Conservation (phyloP, 2,329 filamentous ascomycete species). For the Hirsutella minnesotensis region DNA sequence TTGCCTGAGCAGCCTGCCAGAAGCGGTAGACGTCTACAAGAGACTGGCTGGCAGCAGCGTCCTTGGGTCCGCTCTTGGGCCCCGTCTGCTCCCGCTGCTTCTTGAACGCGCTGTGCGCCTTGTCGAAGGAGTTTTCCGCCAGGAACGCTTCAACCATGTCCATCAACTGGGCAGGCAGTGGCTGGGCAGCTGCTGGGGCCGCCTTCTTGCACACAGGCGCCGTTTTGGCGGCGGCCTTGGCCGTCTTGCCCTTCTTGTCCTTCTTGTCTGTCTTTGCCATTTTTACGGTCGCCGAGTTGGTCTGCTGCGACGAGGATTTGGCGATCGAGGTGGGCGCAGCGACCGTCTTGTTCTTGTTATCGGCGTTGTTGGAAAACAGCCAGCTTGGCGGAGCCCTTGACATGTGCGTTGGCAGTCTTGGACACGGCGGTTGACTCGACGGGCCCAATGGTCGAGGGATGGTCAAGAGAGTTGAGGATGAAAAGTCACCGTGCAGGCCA, state of each 20-base stretch:
- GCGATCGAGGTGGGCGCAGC: background rate
- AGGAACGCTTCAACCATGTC: slow-evolving; percentile 57
- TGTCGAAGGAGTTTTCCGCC: slow-evolving; percentile 50
- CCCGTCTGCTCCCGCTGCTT: slow-evolving; percentile 46
- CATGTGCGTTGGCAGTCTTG: slow-evolving; percentile 13
- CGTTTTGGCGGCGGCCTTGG: slow-evolving; percentile 17
- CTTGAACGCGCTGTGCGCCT: slow-evolving; percentile 48
- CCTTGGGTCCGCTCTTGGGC: slow-evolving; percentile 31
- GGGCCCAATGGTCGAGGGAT: too few species aligned
- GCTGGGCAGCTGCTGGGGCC: slow-evolving; percentile 16
- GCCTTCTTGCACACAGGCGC: slow-evolving; percentile 10
- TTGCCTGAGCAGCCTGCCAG: slow-evolving; percentile 29
- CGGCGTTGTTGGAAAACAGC: slow-evolving; percentile 30
- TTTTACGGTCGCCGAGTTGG: slow-evolving; percentile 3
- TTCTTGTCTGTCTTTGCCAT: slow-evolving; percentile 22
- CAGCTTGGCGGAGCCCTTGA: slow-evolving; percentile 22
- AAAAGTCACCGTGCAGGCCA: too few species aligned
- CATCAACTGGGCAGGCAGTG: slow-evolving; percentile 51
- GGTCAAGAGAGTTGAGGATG: too few species aligned
- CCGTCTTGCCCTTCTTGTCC: slow-evolving; percentile 15
- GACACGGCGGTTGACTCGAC: too few species aligned
- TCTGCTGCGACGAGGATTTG: slow-evolving; percentile 4
- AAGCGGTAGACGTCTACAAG: slow-evolving; percentile 38
- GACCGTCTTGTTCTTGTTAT: slow-evolving; percentile 2
- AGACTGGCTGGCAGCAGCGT: slow-evolving; percentile 18